phyloP scores from a whole-genome alignment of 257 asterid species.

The Voacanga thouarsii region DNA sequence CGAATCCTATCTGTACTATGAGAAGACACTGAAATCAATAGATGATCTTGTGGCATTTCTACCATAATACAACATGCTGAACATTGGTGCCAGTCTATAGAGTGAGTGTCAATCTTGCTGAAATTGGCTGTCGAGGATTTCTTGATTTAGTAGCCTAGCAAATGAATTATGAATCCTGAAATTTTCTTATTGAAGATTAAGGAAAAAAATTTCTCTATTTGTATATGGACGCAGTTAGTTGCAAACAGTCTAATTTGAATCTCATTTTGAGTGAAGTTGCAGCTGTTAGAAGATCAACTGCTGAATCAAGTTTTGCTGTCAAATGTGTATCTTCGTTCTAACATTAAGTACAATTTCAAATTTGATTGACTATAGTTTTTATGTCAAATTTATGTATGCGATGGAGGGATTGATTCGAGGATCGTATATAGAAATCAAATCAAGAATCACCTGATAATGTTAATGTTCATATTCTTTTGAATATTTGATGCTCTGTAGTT shows the following conservation, averaged over 20 bases:
- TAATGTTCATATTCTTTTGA: background rate
- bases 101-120: background rate
- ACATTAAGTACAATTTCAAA: background rate
- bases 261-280: background rate
- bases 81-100: background rate
- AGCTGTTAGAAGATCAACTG: background rate
- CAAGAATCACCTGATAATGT: background rate
- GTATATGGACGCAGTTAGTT: background rate
- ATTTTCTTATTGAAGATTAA: background rate
- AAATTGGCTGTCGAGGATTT: background rate
- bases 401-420: background rate
- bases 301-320: background rate
- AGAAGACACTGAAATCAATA: constrained; percentile 74
- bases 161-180: background rate
- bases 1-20: constrained; percentile 71
- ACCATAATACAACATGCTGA: constrained; percentile 27
- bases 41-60: constrained; percentile 68
- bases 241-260: background rate
- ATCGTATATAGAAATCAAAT: background rate
- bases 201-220: background rate
- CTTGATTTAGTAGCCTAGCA: background rate
- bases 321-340: background rate
- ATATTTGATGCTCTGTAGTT: background rate
- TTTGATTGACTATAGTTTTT: background rate
- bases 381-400: background rate